Evolutionary conservation across 352 stramenopile species (phyloP).

Genomic region (Pythium dissimile): DNA sequence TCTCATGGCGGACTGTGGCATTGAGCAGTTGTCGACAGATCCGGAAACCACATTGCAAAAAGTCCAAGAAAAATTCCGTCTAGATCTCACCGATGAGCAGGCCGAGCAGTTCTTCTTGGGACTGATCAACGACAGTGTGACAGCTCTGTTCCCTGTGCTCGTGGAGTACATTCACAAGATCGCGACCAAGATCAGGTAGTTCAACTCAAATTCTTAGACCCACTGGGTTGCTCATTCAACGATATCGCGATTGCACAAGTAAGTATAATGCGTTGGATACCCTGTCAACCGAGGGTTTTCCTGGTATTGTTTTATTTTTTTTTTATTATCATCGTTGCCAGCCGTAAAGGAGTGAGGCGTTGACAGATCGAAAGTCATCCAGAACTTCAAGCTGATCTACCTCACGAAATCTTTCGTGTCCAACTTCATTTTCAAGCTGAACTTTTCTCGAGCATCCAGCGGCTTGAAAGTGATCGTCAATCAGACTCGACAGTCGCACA

Average conservation of each 20-base stretch:
- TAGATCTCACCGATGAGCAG: slow-evolving; percentile 97
- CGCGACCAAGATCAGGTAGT: slow-evolving; percentile 60
- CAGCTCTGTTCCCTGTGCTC: slow-evolving; percentile 86
- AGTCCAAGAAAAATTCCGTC: slow-evolving; percentile 95
- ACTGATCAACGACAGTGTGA: slow-evolving; percentile 95
- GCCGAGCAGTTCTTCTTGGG: slow-evolving; percentile 96
- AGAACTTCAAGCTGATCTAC: slow-evolving; percentile 34
- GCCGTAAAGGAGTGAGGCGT: slow-evolving; percentile 30
- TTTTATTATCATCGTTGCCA: slow-evolving; percentile 33
- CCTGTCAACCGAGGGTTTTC: too few relatives aligned
- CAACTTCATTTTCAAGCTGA: background rate
- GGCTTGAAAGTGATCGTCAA: slow-evolving; percentile 18
- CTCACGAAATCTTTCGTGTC: background rate
- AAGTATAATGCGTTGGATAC: too few relatives aligned
- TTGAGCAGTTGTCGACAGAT: slow-evolving; percentile 90
- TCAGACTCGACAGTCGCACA: slow-evolving; percentile 16
- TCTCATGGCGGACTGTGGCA: slow-evolving; percentile 98
- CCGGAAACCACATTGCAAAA: slow-evolving; percentile 82
- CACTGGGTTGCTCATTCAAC: too few relatives aligned
- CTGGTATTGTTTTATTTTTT: slow-evolving; percentile 1
- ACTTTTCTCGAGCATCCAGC: slow-evolving; percentile 1
- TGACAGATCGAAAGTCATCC: slow-evolving; percentile 47
- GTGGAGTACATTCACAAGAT: slow-evolving; percentile 89
- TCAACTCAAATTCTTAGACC: background rate
- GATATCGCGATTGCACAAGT: background rate